A percentile compares a stretch with the other conserved stretches of the same genome.
Evolutionary conservation across 495 filamentous ascomycete species (phyloP).

Genomic region (Glonium stellatum): DNA sequence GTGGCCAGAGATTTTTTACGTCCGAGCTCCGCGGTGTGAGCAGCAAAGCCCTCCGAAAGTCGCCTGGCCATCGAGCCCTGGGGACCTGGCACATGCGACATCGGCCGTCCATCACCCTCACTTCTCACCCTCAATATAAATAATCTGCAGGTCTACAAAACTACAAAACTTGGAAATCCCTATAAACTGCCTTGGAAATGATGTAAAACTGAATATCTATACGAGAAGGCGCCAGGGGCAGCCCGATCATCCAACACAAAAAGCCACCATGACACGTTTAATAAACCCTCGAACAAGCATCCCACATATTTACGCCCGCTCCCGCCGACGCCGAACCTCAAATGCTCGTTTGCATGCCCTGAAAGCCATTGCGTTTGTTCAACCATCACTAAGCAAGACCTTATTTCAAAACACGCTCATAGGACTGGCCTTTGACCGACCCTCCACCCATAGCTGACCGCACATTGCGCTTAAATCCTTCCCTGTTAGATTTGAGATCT

Average conservation of each 20-base stretch:
- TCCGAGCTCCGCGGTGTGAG: neutral
- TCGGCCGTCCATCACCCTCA: neutral
- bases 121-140: neutral
- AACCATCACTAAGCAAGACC: neutral
- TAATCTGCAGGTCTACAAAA: neutral
- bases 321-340: neutral
- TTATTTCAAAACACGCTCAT: conserved; percentile 64
- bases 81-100: neutral
- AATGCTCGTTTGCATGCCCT: neutral
- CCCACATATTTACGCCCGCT: conserved; percentile 1
- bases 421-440: conserved; percentile 60
- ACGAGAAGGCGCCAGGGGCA: neutral
- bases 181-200: neutral
- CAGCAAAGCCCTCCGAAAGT: neutral
- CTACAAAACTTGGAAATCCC: too few relatives aligned
- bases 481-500: conserved; percentile 74
- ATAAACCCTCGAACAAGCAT: neutral
- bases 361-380: neutral
- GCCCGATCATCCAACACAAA: neutral
- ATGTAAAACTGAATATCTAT: neutral
- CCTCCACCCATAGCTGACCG: conserved; percentile 75
- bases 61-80: too few relatives aligned
- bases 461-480: conserved; percentile 88
- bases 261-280: neutral
- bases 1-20: neutral